A percentile compares a stretch with the other conserved stretches of the same genome.
These are phyloP conservation scores for Xylariaceae sp. DNA, from an alignment of 2,329 filamentous ascomycete species.

Conservation along the genomic window DNA sequence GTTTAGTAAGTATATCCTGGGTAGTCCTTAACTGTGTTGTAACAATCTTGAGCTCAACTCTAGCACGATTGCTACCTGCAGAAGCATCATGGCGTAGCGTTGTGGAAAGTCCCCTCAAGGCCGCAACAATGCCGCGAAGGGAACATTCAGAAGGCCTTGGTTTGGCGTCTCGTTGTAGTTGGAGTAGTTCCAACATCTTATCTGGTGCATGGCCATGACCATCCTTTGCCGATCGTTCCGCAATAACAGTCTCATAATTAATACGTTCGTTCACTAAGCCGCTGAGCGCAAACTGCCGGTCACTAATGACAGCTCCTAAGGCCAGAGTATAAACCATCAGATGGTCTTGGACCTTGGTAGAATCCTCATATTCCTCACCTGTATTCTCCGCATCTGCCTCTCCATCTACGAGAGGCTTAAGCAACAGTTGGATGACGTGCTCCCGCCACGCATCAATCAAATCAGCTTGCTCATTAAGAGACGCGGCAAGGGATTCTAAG, in stretches of 20 bases:
- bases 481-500: constrained; percentile 67
- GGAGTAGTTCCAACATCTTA: constrained; percentile 59
- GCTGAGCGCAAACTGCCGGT: constrained; percentile 77
- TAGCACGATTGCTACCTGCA: constrained; percentile 59
- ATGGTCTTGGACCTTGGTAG: constrained; percentile 86
- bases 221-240: constrained; percentile 64
- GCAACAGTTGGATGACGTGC: constrained; percentile 72
- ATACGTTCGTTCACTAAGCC: constrained; percentile 79
- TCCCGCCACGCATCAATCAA: constrained; percentile 78
- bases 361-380: constrained; percentile 88
- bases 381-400: constrained; percentile 75
- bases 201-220: constrained; percentile 75
- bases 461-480: constrained; percentile 74
- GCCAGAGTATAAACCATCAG: constrained; percentile 85
- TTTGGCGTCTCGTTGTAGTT: constrained; percentile 53
- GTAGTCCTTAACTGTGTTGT: constrained; percentile 66
- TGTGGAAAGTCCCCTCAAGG: constrained; percentile 68
- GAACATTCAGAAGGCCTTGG: constrained; percentile 62
- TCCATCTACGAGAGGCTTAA: constrained; percentile 80
- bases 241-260: constrained; percentile 71
- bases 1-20: constrained; percentile 58
- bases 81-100: constrained; percentile 64
- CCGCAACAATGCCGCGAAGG: constrained; percentile 71
- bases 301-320: constrained; percentile 75
- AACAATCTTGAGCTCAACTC: constrained; percentile 69